Conservation (phyloP, 768 basidiomycete species). For the Suillus americanus region DNA sequence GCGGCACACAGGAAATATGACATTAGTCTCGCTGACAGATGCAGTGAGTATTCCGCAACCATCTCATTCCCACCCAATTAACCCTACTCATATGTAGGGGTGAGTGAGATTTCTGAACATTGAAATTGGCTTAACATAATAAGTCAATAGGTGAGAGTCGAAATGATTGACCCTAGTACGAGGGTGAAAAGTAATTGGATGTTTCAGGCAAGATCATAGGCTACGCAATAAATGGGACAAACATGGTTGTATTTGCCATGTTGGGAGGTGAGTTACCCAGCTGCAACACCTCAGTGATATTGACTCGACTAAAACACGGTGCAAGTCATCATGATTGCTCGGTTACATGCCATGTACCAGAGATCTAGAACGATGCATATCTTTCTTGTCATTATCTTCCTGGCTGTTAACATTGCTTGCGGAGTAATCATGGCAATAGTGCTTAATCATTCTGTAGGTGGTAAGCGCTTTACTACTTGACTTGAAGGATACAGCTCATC, state of each 20-base stretch:
- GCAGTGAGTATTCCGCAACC: not conserved
- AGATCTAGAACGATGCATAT: not conserved
- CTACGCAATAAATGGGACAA: not conserved
- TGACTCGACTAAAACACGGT: not conserved
- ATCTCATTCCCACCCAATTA: not conserved
- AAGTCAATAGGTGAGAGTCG: not conserved
- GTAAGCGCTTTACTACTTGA: not conserved
- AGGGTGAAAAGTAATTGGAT: not conserved
- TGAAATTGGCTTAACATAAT: not conserved
- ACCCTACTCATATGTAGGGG: not conserved
- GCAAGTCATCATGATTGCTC: not conserved
- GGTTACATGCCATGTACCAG: not conserved
- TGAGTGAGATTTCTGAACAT: not conserved
- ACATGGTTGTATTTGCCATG: not conserved
- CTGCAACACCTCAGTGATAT: not conserved
- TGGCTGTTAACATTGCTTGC: not conserved
- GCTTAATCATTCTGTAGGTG: not conserved
- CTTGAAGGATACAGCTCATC: not conserved
- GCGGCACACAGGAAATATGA: not conserved
- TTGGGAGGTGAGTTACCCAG: not conserved
- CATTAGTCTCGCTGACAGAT: not conserved
- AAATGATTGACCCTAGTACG: not conserved
- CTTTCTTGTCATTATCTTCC: not conserved
- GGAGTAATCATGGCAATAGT: not conserved
- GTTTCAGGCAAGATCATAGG: fast-evolving